Conservation (phyloP, 768 basidiomycete species). For the Thelephora ganbajun region DNA sequence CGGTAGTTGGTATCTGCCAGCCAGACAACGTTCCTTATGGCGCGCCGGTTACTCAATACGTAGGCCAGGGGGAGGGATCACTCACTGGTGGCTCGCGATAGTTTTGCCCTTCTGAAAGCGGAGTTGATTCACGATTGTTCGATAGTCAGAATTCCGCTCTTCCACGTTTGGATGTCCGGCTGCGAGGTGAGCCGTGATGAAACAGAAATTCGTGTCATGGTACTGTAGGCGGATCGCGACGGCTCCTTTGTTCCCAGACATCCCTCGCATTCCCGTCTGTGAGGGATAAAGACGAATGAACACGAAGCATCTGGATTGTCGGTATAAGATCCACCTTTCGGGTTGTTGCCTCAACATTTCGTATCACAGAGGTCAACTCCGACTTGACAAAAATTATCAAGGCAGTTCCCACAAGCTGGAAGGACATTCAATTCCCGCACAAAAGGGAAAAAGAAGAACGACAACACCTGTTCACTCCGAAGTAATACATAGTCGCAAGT, state of each 20-base stretch:
- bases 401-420: slow-evolving; percentile 87
- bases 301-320: too few species aligned
- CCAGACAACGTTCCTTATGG: slow-evolving; percentile 80
- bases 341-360: slow-evolving; percentile 84
- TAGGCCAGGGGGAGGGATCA: slow-evolving; percentile 4
- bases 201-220: slow-evolving; percentile 85
- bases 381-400: slow-evolving; percentile 74
- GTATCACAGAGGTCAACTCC: slow-evolving; percentile 62
- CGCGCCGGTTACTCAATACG: not conserved
- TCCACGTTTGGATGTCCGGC: slow-evolving; percentile 87
- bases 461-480: slow-evolving; percentile 79
- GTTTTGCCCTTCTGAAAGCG: slow-evolving; percentile 85
- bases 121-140: slow-evolving; percentile 70
- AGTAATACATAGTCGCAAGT: slow-evolving; percentile 70
- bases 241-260: slow-evolving; percentile 96
- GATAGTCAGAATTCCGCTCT: slow-evolving; percentile 86
- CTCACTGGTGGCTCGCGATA: slow-evolving; percentile 84
- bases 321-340: slow-evolving; percentile 59
- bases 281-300: slow-evolving; percentile 1
- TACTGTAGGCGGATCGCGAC: slow-evolving; percentile 89
- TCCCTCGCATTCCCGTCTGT: slow-evolving; percentile 86
- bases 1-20: slow-evolving; percentile 94
- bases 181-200: slow-evolving; percentile 90
- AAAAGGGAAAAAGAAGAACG: not conserved
- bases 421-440: not conserved